Conservation (phyloP, 805 yeast genomes). For the Myxozyma melibiosi region DNA sequence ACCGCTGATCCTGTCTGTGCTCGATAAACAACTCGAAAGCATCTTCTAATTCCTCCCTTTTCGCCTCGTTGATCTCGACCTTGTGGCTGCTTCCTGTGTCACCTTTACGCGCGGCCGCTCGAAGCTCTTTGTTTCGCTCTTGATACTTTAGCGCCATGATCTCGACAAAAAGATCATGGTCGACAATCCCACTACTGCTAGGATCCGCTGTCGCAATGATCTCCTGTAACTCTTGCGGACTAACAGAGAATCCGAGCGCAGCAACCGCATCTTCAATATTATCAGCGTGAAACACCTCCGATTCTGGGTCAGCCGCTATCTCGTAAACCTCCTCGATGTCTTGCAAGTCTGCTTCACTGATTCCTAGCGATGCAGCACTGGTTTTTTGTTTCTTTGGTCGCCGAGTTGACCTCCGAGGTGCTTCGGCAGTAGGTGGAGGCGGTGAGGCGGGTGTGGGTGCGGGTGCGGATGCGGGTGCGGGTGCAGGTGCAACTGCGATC, state of each 20-base stretch:
- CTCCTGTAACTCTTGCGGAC: constrained; percentile 25
- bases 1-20: background rate
- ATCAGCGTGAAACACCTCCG: constrained; percentile 27
- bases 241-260: constrained; percentile 36
- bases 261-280: constrained; percentile 38
- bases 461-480: too few relatives aligned
- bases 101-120: background rate
- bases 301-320: constrained; percentile 15
- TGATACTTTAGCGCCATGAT: constrained; percentile 28
- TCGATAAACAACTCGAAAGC: constrained; percentile 31
- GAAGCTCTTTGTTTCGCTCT: constrained; percentile 7
- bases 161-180: constrained; percentile 39
- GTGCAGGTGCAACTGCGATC: too few relatives aligned
- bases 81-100: background rate
- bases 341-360: constrained; percentile 4
- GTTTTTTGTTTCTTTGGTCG: background rate
- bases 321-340: constrained; percentile 25
- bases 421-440: background rate
- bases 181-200: constrained; percentile 37
- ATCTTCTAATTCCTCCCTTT: constrained; percentile 12
- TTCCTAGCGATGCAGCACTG: background rate
- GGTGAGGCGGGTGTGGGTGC: too few relatives aligned
- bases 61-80: background rate
- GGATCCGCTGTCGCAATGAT: constrained; percentile 23
- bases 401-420: background rate